Evolutionary conservation across 352 stramenopile species (phyloP), one percentile per base, ranked within the genome.

Genomic region (Pythium rhizo-oryzae): DNA sequence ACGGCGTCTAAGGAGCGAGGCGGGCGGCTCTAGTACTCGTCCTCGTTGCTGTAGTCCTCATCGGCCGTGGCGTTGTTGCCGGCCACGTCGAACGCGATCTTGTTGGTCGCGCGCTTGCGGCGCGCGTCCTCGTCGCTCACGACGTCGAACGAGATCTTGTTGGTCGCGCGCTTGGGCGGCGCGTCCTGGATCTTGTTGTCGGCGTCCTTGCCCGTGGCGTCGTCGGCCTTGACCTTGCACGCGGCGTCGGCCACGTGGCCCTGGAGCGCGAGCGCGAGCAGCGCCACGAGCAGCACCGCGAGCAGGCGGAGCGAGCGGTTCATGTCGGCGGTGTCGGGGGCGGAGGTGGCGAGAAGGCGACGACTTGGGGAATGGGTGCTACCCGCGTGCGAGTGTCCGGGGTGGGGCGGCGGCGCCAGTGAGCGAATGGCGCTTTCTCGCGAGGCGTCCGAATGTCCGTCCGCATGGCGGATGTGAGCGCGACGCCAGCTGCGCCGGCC

Each of bases 111-210:
- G 41, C 39, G 35, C 56, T 62, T 63, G 43, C 59, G 59, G 4
- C 18, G 15, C 24, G 46, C n/a, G 28, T 23, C 41, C 2, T 56
- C 59, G 25, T 65, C 46, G 46, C 21, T 16, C 8, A 65, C 59
- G 1, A 59, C 59, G 50, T 66, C 59, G 23, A 66, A 59, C 49
- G 47, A 51, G 44, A 75, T 70, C 43, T 75, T 70, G 74, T 81
- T 77, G 52, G 35, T 77, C 50, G 74, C 16, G 49, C 74, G 74
- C 53, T 76, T 74, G 46, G 15, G 55, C 5, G 70, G 67, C 37
- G 71, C 63, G 28, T 59, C 64, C 43, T 76, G 66, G 62, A 80
- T 77, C 57, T 80, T 77, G 70, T 80, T 80, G 56, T 70, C 61
- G 39, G 54, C 56, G 16, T 76, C 70, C 11, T 64, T 65, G 44